These are phyloP conservation scores for Rhizopogon rudus DNA, from an alignment of 768 basidiomycete genomes.

Conservation along the genomic window DNA sequence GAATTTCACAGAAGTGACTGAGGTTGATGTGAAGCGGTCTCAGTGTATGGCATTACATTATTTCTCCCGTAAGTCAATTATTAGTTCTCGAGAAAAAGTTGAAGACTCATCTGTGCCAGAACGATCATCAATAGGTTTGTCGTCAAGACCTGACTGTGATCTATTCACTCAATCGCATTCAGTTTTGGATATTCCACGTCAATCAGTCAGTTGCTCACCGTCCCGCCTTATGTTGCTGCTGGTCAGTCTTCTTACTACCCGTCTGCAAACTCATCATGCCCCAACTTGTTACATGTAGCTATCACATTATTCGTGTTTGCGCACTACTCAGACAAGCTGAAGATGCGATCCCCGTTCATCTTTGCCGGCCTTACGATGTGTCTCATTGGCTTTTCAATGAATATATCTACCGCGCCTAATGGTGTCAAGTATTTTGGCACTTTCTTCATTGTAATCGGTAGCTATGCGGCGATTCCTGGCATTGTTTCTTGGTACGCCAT, in stretches of 20 bases:
- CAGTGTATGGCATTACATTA: conserved; percentile 66
- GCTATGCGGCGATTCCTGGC: conserved; percentile 55
- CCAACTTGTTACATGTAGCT: conserved; percentile 28
- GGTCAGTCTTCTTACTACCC: conserved; percentile 36
- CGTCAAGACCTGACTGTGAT: not conserved
- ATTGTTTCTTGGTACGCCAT: conserved; percentile 46
- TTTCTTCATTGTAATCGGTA: conserved; percentile 25
- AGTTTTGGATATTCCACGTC: conserved; percentile 55
- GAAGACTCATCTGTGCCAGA: not conserved
- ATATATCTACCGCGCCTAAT: too few species aligned
- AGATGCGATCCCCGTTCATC: conserved; percentile 40
- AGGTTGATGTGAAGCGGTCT: not conserved
- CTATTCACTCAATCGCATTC: conserved; percentile 1
- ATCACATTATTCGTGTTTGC: conserved; percentile 46
- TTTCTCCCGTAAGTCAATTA: conserved; percentile 56
- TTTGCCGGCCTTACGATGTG: too few species aligned
- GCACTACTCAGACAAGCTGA: conserved; percentile 44
- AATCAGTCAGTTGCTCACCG: conserved; percentile 55
- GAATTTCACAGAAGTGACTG: too few species aligned
- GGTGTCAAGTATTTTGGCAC: conserved; percentile 60
- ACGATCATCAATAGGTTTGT: conserved; percentile 7
- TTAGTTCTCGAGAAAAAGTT: not conserved
- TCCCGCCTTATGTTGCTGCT: conserved; percentile 59
- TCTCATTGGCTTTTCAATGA: too few species aligned
- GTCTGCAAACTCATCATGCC: not conserved